phyloP scores from a whole-genome alignment of 495 filamentous ascomycete species.

The Cryomyces minteri region DNA sequence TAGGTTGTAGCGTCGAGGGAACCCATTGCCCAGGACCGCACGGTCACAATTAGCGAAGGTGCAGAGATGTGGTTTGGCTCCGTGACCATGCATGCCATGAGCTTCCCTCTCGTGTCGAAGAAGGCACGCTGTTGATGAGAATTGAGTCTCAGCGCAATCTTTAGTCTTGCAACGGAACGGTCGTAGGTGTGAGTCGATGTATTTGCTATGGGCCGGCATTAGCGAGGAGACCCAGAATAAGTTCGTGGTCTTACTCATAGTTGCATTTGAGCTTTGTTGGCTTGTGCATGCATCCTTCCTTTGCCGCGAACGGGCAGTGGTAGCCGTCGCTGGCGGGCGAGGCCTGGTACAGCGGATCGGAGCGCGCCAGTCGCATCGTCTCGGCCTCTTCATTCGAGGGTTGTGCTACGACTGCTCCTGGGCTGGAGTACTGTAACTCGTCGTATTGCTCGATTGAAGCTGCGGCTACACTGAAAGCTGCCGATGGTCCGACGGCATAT shows the following conservation, averaged over 20 bases:
- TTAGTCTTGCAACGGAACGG: constrained; percentile 79
- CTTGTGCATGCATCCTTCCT: constrained; percentile 61
- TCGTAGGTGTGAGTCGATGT: constrained; percentile 84
- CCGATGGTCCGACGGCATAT: background rate
- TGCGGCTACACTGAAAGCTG: background rate
- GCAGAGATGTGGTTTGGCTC: constrained; percentile 77
- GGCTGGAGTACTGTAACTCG: background rate
- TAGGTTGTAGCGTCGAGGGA: constrained; percentile 84
- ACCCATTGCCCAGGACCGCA: constrained; percentile 60
- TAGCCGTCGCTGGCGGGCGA: constrained; percentile 56
- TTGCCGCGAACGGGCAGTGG: constrained; percentile 72
- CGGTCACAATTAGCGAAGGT: constrained; percentile 70
- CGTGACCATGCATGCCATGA: constrained; percentile 87
- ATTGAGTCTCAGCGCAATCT: constrained; percentile 57
- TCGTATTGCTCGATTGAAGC: background rate
- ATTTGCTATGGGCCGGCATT: constrained; percentile 41
- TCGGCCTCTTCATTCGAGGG: background rate
- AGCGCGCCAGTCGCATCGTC: constrained; percentile 31
- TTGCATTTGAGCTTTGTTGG: constrained; percentile 91
- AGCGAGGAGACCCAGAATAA: constrained; percentile 12
- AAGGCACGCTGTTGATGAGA: constrained; percentile 88
- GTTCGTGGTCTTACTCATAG: constrained; percentile 55
- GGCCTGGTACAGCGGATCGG: constrained; percentile 62
- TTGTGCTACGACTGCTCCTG: background rate
- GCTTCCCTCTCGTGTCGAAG: constrained; percentile 88